phyloP scores from a whole-genome alignment of 305 asterid species.

The Coffea humblotiana region DNA sequence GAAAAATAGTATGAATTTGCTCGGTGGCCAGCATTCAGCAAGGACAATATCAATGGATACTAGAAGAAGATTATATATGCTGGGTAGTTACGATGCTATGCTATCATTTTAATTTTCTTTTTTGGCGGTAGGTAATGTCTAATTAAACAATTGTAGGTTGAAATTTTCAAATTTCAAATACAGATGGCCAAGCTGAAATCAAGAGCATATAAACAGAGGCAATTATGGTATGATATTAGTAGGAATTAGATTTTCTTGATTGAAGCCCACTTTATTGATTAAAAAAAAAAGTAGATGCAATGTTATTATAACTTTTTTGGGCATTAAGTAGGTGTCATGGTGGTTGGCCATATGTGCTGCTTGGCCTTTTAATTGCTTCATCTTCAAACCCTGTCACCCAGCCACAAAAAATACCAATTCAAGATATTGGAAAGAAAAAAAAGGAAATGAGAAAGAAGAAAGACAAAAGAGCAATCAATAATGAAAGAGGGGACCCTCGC shows the following conservation, averaged over 20 bases:
- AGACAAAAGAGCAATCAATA: slow-evolving; percentile 63
- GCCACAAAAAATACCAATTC: slow-evolving; percentile 56
- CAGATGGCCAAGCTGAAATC: not conserved
- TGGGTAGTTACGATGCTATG: slow-evolving; percentile 17
- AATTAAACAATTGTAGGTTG: slow-evolving; percentile 1
- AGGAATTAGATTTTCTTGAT: slow-evolving; percentile 7
- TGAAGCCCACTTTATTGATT: slow-evolving; percentile 8
- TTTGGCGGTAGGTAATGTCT: slow-evolving; percentile 5
- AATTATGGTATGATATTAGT: not conserved
- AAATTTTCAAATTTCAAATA: slow-evolving; percentile 3
- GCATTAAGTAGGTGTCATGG: slow-evolving; percentile 67
- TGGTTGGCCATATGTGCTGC: slow-evolving; percentile 61
- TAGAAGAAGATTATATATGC: not conserved
- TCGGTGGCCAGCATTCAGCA: slow-evolving; percentile 17
- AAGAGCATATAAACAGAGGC: not conserved
- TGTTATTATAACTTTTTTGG: slow-evolving; percentile 42
- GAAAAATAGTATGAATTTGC: not conserved
- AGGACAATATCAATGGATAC: slow-evolving; percentile 2
- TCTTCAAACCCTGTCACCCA: slow-evolving; percentile 61
- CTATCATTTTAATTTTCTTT: not conserved
- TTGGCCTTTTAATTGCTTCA: slow-evolving; percentile 61
- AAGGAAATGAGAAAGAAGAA: slow-evolving; percentile 12
- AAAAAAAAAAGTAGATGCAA: slow-evolving; percentile 29
- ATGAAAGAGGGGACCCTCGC: slow-evolving; percentile 51
- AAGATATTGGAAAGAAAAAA: slow-evolving; percentile 15